phyloP scores from a whole-genome alignment of 495 filamentous ascomycete species.

The Penicillium coffeae region DNA sequence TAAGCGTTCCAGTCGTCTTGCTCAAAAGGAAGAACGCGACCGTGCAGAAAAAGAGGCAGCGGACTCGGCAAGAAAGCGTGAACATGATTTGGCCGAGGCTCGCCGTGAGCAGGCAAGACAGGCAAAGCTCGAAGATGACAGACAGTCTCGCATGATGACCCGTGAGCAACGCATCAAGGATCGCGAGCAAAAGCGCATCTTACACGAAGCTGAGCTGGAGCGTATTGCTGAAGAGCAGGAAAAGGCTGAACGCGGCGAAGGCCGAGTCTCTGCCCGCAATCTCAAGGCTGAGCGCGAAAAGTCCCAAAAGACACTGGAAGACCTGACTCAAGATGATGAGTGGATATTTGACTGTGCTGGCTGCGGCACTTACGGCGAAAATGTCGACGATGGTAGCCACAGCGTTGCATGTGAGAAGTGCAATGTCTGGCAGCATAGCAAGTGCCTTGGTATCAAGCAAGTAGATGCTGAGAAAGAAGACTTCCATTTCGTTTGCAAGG shows the following conservation, averaged over 20 bases:
- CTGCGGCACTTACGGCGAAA: slow-evolving; percentile 83
- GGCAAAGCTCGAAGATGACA: slow-evolving; percentile 66
- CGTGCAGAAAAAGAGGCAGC: slow-evolving; percentile 64
- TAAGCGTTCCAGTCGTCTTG: slow-evolving; percentile 86
- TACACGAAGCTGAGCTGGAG: slow-evolving; percentile 79
- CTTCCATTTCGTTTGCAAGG: slow-evolving; percentile 82
- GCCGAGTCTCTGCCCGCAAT: slow-evolving; percentile 72
- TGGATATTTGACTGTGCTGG: slow-evolving; percentile 92
- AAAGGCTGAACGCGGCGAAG: slow-evolving; percentile 57
- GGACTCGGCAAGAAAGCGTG: slow-evolving; percentile 69
- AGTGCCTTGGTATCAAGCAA: slow-evolving; percentile 75
- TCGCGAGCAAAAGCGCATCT: slow-evolving; percentile 71
- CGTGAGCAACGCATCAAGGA: slow-evolving; percentile 80
- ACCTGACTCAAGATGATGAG: slow-evolving; percentile 72
- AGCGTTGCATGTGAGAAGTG: slow-evolving; percentile 94
- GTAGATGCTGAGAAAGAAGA: slow-evolving; percentile 77
- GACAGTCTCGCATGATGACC: slow-evolving; percentile 77
- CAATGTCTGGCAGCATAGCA: slow-evolving; percentile 94
- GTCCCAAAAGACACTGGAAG: slow-evolving; percentile 66
- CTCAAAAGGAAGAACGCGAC: slow-evolving; percentile 73
- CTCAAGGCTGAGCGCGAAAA: slow-evolving; percentile 73
- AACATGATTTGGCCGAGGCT: slow-evolving; percentile 60
- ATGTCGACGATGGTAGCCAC: slow-evolving; percentile 86
- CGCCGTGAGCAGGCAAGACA: slow-evolving; percentile 63
- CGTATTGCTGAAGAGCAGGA: slow-evolving; percentile 74